phyloP scores from a whole-genome alignment of 1,139 yeast genomes.

The Yamadazyma dendronema region DNA sequence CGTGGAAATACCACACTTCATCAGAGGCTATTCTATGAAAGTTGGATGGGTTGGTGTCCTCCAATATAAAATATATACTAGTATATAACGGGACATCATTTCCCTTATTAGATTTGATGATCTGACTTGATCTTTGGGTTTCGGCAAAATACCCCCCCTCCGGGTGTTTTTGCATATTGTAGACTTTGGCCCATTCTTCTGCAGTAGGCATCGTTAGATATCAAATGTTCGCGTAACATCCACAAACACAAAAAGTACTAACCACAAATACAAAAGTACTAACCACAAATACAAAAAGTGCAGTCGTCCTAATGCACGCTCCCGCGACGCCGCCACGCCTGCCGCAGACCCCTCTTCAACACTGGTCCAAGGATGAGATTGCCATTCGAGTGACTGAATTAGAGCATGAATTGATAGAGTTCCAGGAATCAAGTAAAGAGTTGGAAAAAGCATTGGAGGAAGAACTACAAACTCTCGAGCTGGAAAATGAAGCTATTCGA shows the following conservation, averaged over 20 bases:
- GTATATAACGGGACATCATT: conserved; percentile 19
- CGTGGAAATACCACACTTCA: conserved; percentile 22
- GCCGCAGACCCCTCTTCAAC: background rate
- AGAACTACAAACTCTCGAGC: conserved; percentile 37
- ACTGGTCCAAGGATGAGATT: conserved; percentile 26
- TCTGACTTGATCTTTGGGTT: conserved; percentile 13
- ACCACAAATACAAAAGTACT: no score
- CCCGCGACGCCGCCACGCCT: background rate
- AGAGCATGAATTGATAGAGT: conserved; percentile 37
- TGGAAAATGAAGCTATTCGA: conserved; percentile 20
- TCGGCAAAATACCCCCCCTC: conserved; percentile 20
- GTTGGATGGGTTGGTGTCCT: conserved; percentile 18
- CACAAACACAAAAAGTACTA: background rate
- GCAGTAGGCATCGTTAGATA: conserved; percentile 10
- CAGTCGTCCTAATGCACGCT: background rate
- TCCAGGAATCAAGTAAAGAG: conserved; percentile 44
- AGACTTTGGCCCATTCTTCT: conserved; percentile 15
- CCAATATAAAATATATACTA: conserved; percentile 18
- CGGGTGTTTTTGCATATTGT: conserved; percentile 16
- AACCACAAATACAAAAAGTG: no score
- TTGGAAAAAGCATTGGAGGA: conserved; percentile 46
- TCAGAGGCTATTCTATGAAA: conserved; percentile 19
- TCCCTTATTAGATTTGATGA: conserved; percentile 16
- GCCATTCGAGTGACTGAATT: conserved; percentile 32
- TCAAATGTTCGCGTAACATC: background rate